Percentiles rank a stretch among this genome's conserved stretches.
These are phyloP conservation scores for Beauveria asiatica DNA, from an alignment of 2,329 filamentous ascomycete species.

Conservation along the genomic window DNA sequence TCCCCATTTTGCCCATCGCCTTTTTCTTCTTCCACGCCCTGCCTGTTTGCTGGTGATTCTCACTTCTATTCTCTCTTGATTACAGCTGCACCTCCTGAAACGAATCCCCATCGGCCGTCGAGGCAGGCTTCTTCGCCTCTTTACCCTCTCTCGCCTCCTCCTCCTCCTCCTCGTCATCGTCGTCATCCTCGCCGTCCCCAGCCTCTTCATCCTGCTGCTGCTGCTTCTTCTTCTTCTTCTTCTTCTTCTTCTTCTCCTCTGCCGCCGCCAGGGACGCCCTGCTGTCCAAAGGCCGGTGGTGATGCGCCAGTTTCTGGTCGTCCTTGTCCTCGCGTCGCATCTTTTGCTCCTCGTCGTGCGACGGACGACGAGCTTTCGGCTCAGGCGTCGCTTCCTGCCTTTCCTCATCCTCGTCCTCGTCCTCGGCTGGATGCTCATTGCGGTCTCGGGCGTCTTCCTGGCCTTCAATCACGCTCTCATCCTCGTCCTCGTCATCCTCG, in stretches of 20 bases:
- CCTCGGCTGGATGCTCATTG: slow-evolving; percentile 19
- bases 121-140: slow-evolving; percentile 28
- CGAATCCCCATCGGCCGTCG: slow-evolving; percentile 47
- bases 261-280: slow-evolving; percentile 17
- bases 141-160: slow-evolving; percentile 23
- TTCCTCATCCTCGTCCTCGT: slow-evolving; percentile 18
- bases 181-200: slow-evolving; percentile 19
- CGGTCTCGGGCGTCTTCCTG: slow-evolving; percentile 15
- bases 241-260: slow-evolving; percentile 21
- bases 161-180: slow-evolving; percentile 18
- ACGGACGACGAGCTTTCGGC: slow-evolving; percentile 24
- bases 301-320: slow-evolving; percentile 42
- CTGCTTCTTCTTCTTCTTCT: slow-evolving; percentile 23
- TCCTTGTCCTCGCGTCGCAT: slow-evolving; percentile 47
- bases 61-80: neutral
- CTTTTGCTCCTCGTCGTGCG: slow-evolving; percentile 44
- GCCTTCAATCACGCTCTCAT: slow-evolving; percentile 14
- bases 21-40: neutral
- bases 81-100: slow-evolving; percentile 57
- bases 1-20: neutral
- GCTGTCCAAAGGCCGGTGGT: slow-evolving; percentile 25
- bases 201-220: slow-evolving; percentile 23
- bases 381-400: slow-evolving; percentile 27
- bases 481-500: slow-evolving; percentile 13
- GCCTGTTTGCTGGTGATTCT: neutral